Base-by-base conservation (phyloP, 129 eudicot species). In the Artemisia tridentata region DNA sequence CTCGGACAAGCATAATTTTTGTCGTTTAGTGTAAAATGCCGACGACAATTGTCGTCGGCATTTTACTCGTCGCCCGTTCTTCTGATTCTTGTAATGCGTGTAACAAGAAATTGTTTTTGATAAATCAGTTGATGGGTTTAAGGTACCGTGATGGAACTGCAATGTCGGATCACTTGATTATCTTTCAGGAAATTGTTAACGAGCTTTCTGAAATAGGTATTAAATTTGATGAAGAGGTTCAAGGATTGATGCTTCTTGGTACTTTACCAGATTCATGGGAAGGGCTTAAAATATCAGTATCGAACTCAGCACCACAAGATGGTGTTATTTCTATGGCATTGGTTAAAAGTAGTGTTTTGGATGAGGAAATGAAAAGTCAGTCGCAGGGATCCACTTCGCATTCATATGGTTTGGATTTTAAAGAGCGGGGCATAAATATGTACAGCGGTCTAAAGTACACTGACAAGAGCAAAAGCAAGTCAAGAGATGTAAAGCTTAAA, bases 191-290 rank as follows among this genome's bases (percentile, higher is more conserved):
- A 19, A 55, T 55, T 55, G 23, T 16, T 55, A 19, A 19, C 23
- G 11, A 18, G 13, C 61, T 55, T 19, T 9, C 5, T 54, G 59
- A 54, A 54, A 54, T 54, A 21, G 59, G 25, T 17, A 54, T 54
- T 54, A 16, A n/a, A 2, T 17, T 54, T 54, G 1, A 17, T 16
- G 59, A 54, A 54, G 59, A 54, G 59, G 59, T 54, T 54, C 16
- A 54, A 54, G 59, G 59, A 54, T 54, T 54, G 59, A 15, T n/a
- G 20, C 59, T 54, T 54, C 59, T 54, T 54, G 59, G 25, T 12
- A 54, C 59, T 54, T 16, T 17, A 54, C 59, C 59, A 54, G 59
- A 54, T 54, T 17, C 59, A 17, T 54, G 59, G 25, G 59, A 16
- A 54, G 8, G 11, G 16, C 18, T 54, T 54, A 16, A 2, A 54